phyloP scores from a whole-genome alignment of 306 rosid genomes.

The Datisca glomerata region DNA sequence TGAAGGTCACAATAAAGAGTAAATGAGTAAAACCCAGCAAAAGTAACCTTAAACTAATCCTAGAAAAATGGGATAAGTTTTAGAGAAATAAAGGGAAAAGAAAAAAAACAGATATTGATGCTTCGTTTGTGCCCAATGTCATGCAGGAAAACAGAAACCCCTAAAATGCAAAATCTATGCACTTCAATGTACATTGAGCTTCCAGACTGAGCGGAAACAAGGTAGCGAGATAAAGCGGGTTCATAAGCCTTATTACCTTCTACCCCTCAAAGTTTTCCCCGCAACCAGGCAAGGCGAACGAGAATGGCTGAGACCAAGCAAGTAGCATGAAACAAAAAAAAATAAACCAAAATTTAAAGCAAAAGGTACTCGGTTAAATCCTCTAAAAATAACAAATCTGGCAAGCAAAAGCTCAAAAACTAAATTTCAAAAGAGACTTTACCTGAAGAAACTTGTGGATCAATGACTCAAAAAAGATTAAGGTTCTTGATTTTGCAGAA shows the following conservation, averaged over 20 bases:
- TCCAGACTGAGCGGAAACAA: slow-evolving; percentile 4
- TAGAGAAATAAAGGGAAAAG: neutral
- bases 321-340: slow-evolving; percentile 3
- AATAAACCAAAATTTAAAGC: slow-evolving; percentile 1
- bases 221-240: neutral
- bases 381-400: slow-evolving; percentile 1
- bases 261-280: slow-evolving; percentile 2
- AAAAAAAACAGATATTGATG: neutral
- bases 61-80: neutral
- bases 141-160: neutral
- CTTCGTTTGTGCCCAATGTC: neutral
- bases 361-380: neutral
- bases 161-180: neutral
- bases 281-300: neutral
- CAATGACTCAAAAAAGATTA: slow-evolving; percentile 21
- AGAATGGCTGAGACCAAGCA: neutral
- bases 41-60: neutral
- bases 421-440: slow-evolving; percentile 12
- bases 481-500: slow-evolving; percentile 1
- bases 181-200: too few species aligned
- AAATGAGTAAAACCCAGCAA: too few species aligned
- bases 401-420: slow-evolving; percentile 1
- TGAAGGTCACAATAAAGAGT: neutral
- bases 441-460: slow-evolving; percentile 40
- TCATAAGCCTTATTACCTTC: slow-evolving; percentile 3